Percentiles rank a stretch among this genome's conserved stretches.
These are phyloP conservation scores for Scheffersomyces titani DNA, from an alignment of 1,139 yeast species.

Conservation along the genomic window DNA sequence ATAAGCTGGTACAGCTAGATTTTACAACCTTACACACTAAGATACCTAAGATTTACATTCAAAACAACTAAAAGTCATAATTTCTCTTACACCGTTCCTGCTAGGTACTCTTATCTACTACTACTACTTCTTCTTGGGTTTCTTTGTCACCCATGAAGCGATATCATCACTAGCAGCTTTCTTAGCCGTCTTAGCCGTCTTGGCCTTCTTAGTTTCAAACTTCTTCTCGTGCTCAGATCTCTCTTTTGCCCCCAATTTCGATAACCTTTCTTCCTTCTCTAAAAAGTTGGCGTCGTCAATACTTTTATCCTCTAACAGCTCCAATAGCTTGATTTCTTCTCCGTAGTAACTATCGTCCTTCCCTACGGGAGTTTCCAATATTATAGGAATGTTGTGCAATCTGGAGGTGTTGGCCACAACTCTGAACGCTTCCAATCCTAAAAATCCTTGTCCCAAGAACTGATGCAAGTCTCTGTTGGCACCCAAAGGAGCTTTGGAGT, in stretches of 20 bases:
- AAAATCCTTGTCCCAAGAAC: conserved; percentile 82
- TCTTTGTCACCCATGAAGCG: conserved; percentile 20
- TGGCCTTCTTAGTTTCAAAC: conserved; percentile 31
- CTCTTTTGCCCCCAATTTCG: conserved; percentile 57
- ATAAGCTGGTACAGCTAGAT: background rate
- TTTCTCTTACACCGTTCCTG: background rate
- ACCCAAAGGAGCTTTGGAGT: conserved; percentile 90
- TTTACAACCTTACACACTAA: background rate
- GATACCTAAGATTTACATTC: too few species aligned
- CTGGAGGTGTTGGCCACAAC: conserved; percentile 68
- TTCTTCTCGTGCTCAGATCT: conserved; percentile 52
- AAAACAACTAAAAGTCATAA: too few species aligned
- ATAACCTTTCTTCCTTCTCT: conserved; percentile 50
- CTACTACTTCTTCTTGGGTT: conserved; percentile 4
- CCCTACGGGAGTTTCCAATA: conserved; percentile 87
- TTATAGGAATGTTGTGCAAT: conserved; percentile 68
- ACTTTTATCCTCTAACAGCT: conserved; percentile 63
- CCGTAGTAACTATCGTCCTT: conserved; percentile 66
- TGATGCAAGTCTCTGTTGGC: conserved; percentile 93
- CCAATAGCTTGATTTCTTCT: conserved; percentile 75
- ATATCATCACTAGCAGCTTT: conserved; percentile 17
- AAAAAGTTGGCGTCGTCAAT: conserved; percentile 57
- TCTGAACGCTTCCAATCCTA: conserved; percentile 84
- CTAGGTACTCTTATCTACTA: background rate
- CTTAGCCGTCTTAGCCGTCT: conserved; percentile 19